Conservation (phyloP, 1,284 basidiomycete species). For the Sporisorium scitamineum region DNA sequence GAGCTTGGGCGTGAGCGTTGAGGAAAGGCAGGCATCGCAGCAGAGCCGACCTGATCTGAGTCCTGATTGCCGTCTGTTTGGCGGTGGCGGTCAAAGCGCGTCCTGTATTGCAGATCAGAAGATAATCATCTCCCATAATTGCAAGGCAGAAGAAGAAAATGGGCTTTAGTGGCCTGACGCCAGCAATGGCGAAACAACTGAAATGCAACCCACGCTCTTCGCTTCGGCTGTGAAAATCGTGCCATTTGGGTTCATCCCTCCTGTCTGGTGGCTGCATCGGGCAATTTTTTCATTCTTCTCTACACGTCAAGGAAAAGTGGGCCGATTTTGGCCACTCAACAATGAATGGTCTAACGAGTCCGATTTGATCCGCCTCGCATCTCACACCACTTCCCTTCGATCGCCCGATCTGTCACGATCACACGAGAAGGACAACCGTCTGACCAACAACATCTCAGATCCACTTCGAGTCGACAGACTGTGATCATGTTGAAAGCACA, state of each 20-base stretch:
- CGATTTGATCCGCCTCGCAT: conserved; percentile 5
- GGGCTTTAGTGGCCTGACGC: conserved; percentile 4
- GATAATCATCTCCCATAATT: background rate
- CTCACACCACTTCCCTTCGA: no score
- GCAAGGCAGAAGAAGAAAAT: background rate
- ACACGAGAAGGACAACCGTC: background rate
- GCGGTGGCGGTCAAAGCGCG: conserved; percentile 7
- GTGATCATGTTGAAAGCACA: no score
- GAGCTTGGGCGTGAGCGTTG: background rate
- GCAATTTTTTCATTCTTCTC: background rate
- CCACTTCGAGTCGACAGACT: no score
- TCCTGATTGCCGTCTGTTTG: background rate
- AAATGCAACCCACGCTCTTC: background rate
- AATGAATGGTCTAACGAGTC: background rate
- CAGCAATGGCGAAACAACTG: background rate
- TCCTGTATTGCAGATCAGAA: conserved; percentile 5
- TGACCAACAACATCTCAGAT: background rate
- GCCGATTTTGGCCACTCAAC: conserved; percentile 20
- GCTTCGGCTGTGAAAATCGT: background rate
- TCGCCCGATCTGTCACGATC: background rate
- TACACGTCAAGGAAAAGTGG: conserved; percentile 7
- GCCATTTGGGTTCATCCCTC: background rate
- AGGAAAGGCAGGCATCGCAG: background rate
- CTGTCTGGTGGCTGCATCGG: conserved; percentile 3
- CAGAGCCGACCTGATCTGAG: no score